Base-by-base conservation (phyloP, 2,329 filamentous ascomycete genomes). In the Zarea fungicola region DNA sequence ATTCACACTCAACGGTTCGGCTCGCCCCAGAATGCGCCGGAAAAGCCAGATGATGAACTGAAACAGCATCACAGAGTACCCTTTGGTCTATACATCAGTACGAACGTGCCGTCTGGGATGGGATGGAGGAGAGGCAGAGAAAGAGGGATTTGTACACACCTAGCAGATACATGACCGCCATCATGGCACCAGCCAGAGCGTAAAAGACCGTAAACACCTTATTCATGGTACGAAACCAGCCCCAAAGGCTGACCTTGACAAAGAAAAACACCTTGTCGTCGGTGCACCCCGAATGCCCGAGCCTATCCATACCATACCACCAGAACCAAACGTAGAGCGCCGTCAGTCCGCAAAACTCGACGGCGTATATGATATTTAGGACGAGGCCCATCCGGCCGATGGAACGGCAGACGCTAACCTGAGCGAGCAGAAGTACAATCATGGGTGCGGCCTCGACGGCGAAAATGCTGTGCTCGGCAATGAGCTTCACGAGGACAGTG, bases 251-350 rank as follows among this genome's bases (percentile, higher is more conserved):
- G 31, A 58, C 57, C 36, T 61, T 60, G 10, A 56, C 57, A 48
- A 65, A 64, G 48, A 59, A 55, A 34, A 61, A 62, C 22, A 55
- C 55, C 29, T 58, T 56, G 52, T 59, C 56, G 22, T 58, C 55
- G 9, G 47, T 42, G 25, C 58, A 60, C n/a, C 19, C 19, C 4
- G 50, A 46, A 1, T 51, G 43, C 4, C 44, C 50, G 35, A 60
- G 49, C 10, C 52, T 51, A 22, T 59, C 58, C 57, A 58, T 56
- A 23, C 56, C 57, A 18, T 55, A 46, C 57, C 56, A 59, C 56
- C 56, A 59, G 21, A 56, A 60, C 55, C 57, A 60, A 16, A 50
- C 48, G n/a, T 52, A 56, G 6, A 58, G 44, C 8, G 42, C 45
- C 13, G 54, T 47, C 14, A 60, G 42, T 2, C 50, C 55, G 16